Percentiles rank a stretch among this genome's conserved stretches.
phyloP scores from a whole-genome alignment of 176 grass and related monocot genomes.

The Avena atlantica region DNA sequence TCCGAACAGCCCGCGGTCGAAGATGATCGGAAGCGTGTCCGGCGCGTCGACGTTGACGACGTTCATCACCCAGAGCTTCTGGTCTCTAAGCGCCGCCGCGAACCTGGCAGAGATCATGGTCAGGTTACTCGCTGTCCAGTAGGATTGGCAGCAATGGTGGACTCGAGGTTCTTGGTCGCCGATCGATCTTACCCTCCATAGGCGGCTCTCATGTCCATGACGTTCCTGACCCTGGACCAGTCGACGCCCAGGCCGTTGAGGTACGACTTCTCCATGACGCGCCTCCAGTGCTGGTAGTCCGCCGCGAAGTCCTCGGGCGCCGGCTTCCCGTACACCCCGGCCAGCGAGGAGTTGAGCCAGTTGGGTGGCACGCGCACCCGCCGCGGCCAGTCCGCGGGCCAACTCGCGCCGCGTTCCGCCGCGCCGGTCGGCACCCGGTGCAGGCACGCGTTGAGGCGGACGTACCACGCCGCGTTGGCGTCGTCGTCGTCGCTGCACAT shows the following conservation, averaged over 20 bases:
- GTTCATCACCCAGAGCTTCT: slow-evolving; percentile 96
- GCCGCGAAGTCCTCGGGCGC: slow-evolving; percentile 68
- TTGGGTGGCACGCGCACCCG: slow-evolving; percentile 63
- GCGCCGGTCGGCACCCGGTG: slow-evolving; percentile 61
- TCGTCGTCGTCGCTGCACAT: slow-evolving; percentile 90
- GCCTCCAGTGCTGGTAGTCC: slow-evolving; percentile 78
- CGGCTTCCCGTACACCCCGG: slow-evolving; percentile 77
- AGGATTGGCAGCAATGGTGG: neutral
- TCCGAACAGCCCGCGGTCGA: slow-evolving; percentile 86
- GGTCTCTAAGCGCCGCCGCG: slow-evolving; percentile 69
- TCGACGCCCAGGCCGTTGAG: slow-evolving; percentile 78
- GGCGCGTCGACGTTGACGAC: slow-evolving; percentile 82
- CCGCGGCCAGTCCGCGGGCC: slow-evolving; percentile 74
- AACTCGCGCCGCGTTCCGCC: slow-evolving; percentile 59
- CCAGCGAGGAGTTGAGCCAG: slow-evolving; percentile 71
- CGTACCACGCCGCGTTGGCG: slow-evolving; percentile 88
- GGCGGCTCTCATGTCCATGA: slow-evolving; percentile 96
- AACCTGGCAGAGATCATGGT: slow-evolving; percentile 48
- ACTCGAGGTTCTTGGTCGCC: neutral
- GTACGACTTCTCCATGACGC: slow-evolving; percentile 71
- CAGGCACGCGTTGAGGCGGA: slow-evolving; percentile 85
- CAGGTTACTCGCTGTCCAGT: too few relatives aligned
- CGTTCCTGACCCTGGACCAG: slow-evolving; percentile 91
- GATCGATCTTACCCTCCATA: slow-evolving; percentile 76
- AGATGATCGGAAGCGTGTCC: slow-evolving; percentile 92